Conservation (phyloP, 2,329 filamentous ascomycete genomes). For the Curvularia sp. region DNA sequence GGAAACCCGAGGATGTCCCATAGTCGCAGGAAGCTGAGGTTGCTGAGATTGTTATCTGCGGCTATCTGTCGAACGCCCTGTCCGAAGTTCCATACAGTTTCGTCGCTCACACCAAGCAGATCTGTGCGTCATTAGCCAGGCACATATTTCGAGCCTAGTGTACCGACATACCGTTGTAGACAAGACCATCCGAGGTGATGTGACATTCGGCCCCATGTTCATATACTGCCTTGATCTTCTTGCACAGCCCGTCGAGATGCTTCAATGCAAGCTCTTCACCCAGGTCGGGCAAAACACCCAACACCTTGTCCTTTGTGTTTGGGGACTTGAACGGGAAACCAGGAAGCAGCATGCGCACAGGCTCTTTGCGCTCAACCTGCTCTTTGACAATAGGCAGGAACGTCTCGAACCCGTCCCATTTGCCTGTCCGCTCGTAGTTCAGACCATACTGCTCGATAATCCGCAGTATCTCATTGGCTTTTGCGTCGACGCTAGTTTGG, state of each 20-base stretch:
- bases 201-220: slow-evolving; percentile 51
- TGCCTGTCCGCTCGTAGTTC: slow-evolving; percentile 34
- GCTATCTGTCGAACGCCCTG: slow-evolving; percentile 26
- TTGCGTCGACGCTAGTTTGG: slow-evolving; percentile 9
- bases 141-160: neutral
- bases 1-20: slow-evolving; percentile 29
- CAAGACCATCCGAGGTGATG: slow-evolving; percentile 55
- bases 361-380: slow-evolving; percentile 28
- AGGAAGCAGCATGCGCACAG: slow-evolving; percentile 53
- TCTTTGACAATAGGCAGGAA: slow-evolving; percentile 30
- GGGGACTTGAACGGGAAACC: slow-evolving; percentile 69
- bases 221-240: slow-evolving; percentile 52
- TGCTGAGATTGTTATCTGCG: slow-evolving; percentile 24
- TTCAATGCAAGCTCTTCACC: slow-evolving; percentile 54
- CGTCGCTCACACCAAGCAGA: slow-evolving; percentile 53
- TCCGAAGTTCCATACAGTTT: slow-evolving; percentile 52
- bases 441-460: slow-evolving; percentile 35
- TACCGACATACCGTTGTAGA: slow-evolving; percentile 46
- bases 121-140: slow-evolving; percentile 32
- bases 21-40: slow-evolving; percentile 30
- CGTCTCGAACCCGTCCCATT: slow-evolving; percentile 34
- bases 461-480: slow-evolving; percentile 24
- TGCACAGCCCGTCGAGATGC: slow-evolving; percentile 53
- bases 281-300: slow-evolving; percentile 56
- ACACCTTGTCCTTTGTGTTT: slow-evolving; percentile 61